Conservation (phyloP, 2,329 filamentous ascomycete genomes). For the Dothiorella sarmentorum region DNA sequence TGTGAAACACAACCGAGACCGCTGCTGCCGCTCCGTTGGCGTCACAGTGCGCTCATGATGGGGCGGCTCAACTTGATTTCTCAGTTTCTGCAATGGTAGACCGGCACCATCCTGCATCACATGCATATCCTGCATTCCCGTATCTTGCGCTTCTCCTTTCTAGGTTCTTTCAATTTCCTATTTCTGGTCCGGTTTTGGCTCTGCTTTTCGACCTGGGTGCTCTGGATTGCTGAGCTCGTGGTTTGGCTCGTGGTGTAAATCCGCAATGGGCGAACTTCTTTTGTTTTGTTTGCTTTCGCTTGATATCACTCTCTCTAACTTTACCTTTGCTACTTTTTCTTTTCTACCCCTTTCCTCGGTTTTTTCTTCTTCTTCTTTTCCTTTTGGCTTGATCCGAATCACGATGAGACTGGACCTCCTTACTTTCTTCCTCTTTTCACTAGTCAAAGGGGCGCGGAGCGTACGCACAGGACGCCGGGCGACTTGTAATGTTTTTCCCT, state of each 20-base stretch:
- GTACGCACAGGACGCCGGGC: slow-evolving; percentile 13
- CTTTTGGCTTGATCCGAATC: slow-evolving; percentile 12
- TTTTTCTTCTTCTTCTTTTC: not conserved
- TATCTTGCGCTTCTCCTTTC: not conserved
- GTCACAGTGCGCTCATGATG: not conserved
- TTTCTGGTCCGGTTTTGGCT: not conserved
- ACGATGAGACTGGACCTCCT: slow-evolving; percentile 15
- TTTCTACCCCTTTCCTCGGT: too few species aligned
- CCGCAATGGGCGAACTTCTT: slow-evolving; percentile 14
- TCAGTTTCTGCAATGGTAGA: not conserved
- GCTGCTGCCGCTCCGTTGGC: not conserved
- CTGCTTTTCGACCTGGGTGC: slow-evolving; percentile 4
- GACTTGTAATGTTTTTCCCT: slow-evolving; percentile 16
- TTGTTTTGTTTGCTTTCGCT: slow-evolving; percentile 12
- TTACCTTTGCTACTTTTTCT: slow-evolving; percentile 3
- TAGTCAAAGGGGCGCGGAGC: slow-evolving; percentile 4
- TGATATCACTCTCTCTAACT: slow-evolving; percentile 11
- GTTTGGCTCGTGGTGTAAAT: slow-evolving; percentile 2
- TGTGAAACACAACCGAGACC: not conserved
- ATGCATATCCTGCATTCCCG: slow-evolving; percentile 13
- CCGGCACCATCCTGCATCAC: slow-evolving; percentile 5
- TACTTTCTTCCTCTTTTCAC: not conserved
- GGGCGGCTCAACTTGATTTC: not conserved
- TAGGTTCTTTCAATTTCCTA: not conserved
- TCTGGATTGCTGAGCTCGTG: not conserved